Evolutionary conservation across 148 eudicot species (phyloP).

Genomic region (Nyssa sinensis): DNA sequence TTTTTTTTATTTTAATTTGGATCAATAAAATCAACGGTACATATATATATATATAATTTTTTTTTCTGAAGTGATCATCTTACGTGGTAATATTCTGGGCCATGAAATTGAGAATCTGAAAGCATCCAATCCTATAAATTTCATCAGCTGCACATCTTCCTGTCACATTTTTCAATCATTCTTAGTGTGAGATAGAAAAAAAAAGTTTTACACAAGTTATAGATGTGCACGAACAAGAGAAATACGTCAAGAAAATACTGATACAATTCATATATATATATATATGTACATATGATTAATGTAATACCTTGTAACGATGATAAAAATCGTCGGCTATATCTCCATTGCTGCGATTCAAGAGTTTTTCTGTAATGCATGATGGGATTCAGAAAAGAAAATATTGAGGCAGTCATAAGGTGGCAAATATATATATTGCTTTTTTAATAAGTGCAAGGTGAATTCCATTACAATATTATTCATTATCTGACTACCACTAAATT

Average conservation of each 20-base stretch:
- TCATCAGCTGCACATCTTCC: conserved; percentile 20
- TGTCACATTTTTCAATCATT: not conserved
- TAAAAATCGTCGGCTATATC: conserved; percentile 20
- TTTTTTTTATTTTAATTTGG: too few relatives aligned
- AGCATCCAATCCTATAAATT: conserved; percentile 14
- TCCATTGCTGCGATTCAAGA: conserved; percentile 11
- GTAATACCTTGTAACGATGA: conserved; percentile 15
- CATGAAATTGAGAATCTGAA: conserved; percentile 26
- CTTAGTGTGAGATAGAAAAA: not conserved
- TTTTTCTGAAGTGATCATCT: not conserved
- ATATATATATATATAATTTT: too few relatives aligned
- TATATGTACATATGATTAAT: not conserved
- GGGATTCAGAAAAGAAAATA: too few relatives aligned
- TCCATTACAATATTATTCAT: too few relatives aligned
- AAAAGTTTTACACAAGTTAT: too few relatives aligned
- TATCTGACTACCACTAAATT: too few relatives aligned
- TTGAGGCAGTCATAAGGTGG: too few relatives aligned
- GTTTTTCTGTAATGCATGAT: not conserved
- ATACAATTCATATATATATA: not conserved
- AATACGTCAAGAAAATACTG: too few relatives aligned
- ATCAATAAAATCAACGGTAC: not conserved
- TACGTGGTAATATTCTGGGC: conserved; percentile 25
- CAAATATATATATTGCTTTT: too few relatives aligned
- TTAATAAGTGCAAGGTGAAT: too few relatives aligned
- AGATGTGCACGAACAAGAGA: too few relatives aligned